phyloP scores from a whole-genome alignment of 345 rosid species.

The Litchi chinensis region DNA sequence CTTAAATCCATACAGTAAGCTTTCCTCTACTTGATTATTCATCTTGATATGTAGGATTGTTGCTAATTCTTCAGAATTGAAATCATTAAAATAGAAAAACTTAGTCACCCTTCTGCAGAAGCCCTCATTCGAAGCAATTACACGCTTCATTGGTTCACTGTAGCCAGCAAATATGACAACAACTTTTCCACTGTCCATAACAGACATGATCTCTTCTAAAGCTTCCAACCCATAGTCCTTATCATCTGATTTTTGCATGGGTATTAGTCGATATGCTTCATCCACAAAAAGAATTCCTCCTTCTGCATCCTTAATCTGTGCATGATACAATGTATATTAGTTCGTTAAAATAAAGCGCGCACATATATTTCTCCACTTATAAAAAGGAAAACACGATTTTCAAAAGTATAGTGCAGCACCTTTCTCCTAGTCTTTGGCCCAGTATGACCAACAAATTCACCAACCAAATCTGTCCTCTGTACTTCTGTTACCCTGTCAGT shows the following conservation, averaged over 20 bases:
- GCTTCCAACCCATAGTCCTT: slow-evolving; percentile 99
- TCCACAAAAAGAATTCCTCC: slow-evolving; percentile 99
- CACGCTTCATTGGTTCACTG: slow-evolving; percentile 96
- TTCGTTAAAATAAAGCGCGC: neutral
- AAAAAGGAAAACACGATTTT: neutral
- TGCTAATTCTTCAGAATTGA: slow-evolving; percentile 69
- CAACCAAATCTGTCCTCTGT: slow-evolving; percentile 96
- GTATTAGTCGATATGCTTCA: slow-evolving; percentile 92
- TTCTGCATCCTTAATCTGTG: slow-evolving; percentile 93
- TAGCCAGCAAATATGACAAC: slow-evolving; percentile 96
- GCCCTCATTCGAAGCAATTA: slow-evolving; percentile 91
- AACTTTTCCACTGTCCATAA: slow-evolving; percentile 88
- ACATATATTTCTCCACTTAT: neutral
- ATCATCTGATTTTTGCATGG: slow-evolving; percentile 92
- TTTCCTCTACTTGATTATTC: slow-evolving; percentile 62
- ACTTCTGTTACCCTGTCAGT: slow-evolving; percentile 89
- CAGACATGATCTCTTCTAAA: slow-evolving; percentile 93
- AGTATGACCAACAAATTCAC: slow-evolving; percentile 97
- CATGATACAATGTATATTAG: slow-evolving; percentile 14
- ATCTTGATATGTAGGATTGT: slow-evolving; percentile 86
- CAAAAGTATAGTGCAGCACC: slow-evolving; percentile 41
- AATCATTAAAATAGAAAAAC: slow-evolving; percentile 82
- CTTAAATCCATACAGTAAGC: slow-evolving; percentile 68
- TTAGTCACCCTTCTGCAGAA: slow-evolving; percentile 96
- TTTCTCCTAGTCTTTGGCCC: slow-evolving; percentile 96